phyloP scores from a whole-genome alignment of 768 basidiomycete genomes.

The Scleroderma citrinum region DNA sequence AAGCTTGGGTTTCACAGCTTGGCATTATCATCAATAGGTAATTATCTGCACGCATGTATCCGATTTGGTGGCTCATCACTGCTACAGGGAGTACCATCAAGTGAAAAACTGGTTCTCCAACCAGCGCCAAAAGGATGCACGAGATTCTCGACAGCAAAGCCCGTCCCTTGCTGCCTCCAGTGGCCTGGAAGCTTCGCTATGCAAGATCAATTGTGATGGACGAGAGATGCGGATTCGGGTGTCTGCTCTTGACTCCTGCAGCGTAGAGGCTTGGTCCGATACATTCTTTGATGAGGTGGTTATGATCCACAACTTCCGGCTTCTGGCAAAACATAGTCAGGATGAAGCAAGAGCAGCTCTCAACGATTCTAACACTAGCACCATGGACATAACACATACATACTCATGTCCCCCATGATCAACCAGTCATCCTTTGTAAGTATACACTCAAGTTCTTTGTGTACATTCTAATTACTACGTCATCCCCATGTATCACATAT shows the following conservation, averaged over 20 bases:
- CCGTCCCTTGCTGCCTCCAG: conserved; percentile 28
- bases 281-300: conserved; percentile 55
- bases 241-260: conserved; percentile 40
- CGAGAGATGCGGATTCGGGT: conserved; percentile 43
- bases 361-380: conserved; percentile 19
- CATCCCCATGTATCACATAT: conserved; percentile 24
- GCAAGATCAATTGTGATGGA: conserved; percentile 31
- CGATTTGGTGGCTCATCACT: conserved; percentile 5
- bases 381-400: conserved; percentile 19
- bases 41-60: conserved; percentile 2
- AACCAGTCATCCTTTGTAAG: conserved; percentile 21
- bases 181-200: conserved; percentile 30
- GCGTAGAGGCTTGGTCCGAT: conserved; percentile 51
- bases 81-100: conserved; percentile 48
- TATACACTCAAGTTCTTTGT: conserved; percentile 27
- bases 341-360: conserved; percentile 28
- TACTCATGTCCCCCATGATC: conserved; percentile 17
- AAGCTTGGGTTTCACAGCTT: conserved; percentile 55
- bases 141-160: conserved; percentile 29
- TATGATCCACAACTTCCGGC: conserved; percentile 49
- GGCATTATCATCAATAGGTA: conserved; percentile 54
- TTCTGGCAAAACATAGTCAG: conserved; percentile 33
- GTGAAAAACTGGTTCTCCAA: conserved; percentile 68
- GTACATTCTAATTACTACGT: conserved; percentile 30
- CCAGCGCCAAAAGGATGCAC: conserved; percentile 46